These are phyloP conservation scores for Nicotiana obtusifolia DNA, from an alignment of 257 asterid genomes.

Conservation along the genomic window DNA sequence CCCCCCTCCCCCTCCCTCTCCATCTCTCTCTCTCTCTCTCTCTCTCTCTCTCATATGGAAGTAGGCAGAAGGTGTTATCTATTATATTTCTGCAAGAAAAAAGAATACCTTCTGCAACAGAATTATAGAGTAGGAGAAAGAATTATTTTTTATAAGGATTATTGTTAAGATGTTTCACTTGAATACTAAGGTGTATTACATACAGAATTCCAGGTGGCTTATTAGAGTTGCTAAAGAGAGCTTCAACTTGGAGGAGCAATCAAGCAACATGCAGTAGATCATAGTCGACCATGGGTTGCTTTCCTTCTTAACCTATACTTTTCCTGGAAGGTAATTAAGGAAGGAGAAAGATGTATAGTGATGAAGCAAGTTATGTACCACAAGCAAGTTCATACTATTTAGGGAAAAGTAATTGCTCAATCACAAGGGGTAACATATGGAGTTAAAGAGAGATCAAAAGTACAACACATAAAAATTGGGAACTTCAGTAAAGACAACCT, in stretches of 20 bases:
- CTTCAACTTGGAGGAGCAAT: slow-evolving; percentile 37
- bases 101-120: neutral
- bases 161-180: neutral
- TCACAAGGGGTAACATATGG: neutral
- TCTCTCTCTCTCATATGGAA: neutral
- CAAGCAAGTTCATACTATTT: neutral
- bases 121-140: neutral
- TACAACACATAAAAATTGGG: neutral
- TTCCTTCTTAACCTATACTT: neutral
- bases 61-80: neutral
- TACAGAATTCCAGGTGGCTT: neutral
- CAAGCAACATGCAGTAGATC: neutral
- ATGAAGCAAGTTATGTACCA: neutral
- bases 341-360: neutral
- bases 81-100: neutral
- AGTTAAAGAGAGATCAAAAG: neutral
- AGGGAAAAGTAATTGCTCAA: neutral
- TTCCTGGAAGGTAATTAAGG: neutral
- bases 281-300: neutral
- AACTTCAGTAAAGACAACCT: slow-evolving; percentile 30
- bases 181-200: neutral
- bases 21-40: too few relatives aligned
- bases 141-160: neutral
- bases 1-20: too few relatives aligned
- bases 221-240: slow-evolving; percentile 36